Conservation (phyloP, 495 filamentous ascomycete genomes). For the Penicillium soppii region DNA sequence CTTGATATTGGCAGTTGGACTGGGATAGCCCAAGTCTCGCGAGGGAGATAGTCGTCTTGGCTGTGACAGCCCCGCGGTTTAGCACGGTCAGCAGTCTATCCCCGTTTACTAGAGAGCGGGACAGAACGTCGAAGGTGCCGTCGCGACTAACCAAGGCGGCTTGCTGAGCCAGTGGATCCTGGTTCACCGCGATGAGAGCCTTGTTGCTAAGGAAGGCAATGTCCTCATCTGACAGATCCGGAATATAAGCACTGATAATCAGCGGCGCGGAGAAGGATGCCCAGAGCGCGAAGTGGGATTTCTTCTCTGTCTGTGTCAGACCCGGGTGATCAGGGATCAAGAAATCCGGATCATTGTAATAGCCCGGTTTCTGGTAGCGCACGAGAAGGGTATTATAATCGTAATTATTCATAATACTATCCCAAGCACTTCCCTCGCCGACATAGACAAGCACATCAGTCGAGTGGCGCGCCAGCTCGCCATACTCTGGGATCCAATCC, state of each 20-base stretch:
- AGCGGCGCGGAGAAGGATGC: constrained; percentile 37
- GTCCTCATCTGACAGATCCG: constrained; percentile 30
- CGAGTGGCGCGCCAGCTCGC: constrained; percentile 43
- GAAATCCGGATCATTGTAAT: constrained; percentile 47
- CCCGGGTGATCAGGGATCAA: constrained; percentile 40
- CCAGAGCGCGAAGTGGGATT: constrained; percentile 44
- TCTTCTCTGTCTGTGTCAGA: constrained; percentile 35
- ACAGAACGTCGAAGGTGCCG: constrained; percentile 30
- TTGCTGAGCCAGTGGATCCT: constrained; percentile 40
- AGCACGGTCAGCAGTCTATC: constrained; percentile 33
- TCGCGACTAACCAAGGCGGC: constrained; percentile 40
- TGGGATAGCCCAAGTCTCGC: constrained; percentile 22
- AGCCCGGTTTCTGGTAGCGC: constrained; percentile 43
- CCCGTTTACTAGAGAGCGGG: constrained; percentile 29
- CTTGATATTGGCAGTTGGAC: constrained; percentile 15
- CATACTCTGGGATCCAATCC: constrained; percentile 36
- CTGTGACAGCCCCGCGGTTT: constrained; percentile 25
- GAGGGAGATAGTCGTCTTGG: constrained; percentile 16
- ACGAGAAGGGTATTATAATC: constrained; percentile 33
- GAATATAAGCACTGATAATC: constrained; percentile 43
- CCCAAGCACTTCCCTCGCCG: constrained; percentile 34
- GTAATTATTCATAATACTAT: constrained; percentile 44
- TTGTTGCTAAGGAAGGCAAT: constrained; percentile 33
- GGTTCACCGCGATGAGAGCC: constrained; percentile 39
- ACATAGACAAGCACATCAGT: constrained; percentile 41